phyloP scores from a whole-genome alignment of 2,329 filamentous ascomycete genomes.

The Volutella citrinella region DNA sequence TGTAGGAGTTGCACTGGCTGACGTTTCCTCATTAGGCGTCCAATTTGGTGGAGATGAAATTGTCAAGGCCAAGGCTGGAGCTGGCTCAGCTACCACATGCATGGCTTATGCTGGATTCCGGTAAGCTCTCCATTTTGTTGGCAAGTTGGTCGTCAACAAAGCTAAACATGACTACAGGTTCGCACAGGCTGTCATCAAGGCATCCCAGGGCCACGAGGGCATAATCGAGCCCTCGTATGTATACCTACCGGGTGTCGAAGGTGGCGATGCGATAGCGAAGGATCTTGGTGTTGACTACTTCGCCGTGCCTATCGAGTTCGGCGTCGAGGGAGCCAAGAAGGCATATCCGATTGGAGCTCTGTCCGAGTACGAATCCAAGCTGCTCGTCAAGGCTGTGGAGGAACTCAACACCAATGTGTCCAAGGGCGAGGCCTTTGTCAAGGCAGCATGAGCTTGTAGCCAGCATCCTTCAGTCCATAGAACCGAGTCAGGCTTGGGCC shows the following conservation, averaged over 20 bases:
- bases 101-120: slow-evolving; percentile 66
- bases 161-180: slow-evolving; percentile 11
- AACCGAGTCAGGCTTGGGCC: too few species aligned
- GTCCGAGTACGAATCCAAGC: slow-evolving; percentile 84
- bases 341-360: slow-evolving; percentile 74
- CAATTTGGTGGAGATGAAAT: slow-evolving; percentile 83
- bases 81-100: slow-evolving; percentile 78
- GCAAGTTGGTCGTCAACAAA: background rate
- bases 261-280: slow-evolving; percentile 55
- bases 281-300: slow-evolving; percentile 65
- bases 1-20: too few species aligned
- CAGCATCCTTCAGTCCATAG: too few species aligned
- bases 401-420: slow-evolving; percentile 89
- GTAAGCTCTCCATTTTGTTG: background rate
- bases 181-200: slow-evolving; percentile 70
- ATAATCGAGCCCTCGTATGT: slow-evolving; percentile 57
- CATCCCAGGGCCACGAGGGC: slow-evolving; percentile 67
- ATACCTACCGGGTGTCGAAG: slow-evolving; percentile 69
- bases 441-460: too few species aligned
- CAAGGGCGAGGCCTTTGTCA: slow-evolving; percentile 88
- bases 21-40: slow-evolving; percentile 52
- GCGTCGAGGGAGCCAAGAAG: background rate
- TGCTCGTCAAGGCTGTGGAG: slow-evolving; percentile 71
- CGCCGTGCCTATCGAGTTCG: slow-evolving; percentile 4
- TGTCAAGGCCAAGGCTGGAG: slow-evolving; percentile 81